Percentiles rank a stretch among this genome's conserved stretches.
Conservation (phyloP, 495 filamentous ascomycete species). For the Podospora didyma region DNA sequence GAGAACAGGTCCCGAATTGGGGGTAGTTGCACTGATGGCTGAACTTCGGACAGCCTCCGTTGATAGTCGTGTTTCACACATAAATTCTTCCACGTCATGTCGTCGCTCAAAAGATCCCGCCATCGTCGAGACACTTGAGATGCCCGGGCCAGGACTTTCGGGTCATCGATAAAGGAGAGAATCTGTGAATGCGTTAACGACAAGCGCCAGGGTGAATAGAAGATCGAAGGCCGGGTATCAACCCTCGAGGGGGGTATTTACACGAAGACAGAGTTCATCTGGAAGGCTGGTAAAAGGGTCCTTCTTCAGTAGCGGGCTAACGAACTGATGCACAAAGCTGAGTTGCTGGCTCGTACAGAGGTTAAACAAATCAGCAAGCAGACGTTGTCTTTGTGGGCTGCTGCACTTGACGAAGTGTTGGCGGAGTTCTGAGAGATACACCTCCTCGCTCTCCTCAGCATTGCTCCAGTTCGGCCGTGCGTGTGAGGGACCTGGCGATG, state of each 20-base stretch:
- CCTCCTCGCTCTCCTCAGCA: constrained; percentile 48
- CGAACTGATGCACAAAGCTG: constrained; percentile 90
- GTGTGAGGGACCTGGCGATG: constrained; percentile 52
- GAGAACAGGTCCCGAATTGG: constrained; percentile 24
- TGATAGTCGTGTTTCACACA: constrained; percentile 91
- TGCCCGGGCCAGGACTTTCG: constrained; percentile 83
- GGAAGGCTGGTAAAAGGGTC: constrained; percentile 89
- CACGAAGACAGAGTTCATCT: constrained; percentile 85
- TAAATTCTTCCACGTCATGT: constrained; percentile 96
- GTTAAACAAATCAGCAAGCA: constrained; percentile 81
- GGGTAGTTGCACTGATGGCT: constrained; percentile 23
- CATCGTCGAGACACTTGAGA: constrained; percentile 91
- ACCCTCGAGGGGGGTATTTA: constrained; percentile 40
- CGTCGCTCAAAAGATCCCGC: constrained; percentile 89
- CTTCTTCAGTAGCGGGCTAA: constrained; percentile 88
- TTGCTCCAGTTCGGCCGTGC: constrained; percentile 50
- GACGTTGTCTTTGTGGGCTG: constrained; percentile 49
- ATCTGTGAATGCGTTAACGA: constrained; percentile 49
- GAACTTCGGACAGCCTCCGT: constrained; percentile 48
- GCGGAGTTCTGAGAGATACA: constrained; percentile 45
- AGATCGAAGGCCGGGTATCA: neutral
- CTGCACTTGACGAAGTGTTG: constrained; percentile 49
- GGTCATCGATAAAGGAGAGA: constrained; percentile 90
- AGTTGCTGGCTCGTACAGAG: constrained; percentile 91
- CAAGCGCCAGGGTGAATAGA: neutral